These are phyloP conservation scores for Penicillium nordicum DNA, from an alignment of 2,329 filamentous ascomycete genomes.

Conservation along the genomic window DNA sequence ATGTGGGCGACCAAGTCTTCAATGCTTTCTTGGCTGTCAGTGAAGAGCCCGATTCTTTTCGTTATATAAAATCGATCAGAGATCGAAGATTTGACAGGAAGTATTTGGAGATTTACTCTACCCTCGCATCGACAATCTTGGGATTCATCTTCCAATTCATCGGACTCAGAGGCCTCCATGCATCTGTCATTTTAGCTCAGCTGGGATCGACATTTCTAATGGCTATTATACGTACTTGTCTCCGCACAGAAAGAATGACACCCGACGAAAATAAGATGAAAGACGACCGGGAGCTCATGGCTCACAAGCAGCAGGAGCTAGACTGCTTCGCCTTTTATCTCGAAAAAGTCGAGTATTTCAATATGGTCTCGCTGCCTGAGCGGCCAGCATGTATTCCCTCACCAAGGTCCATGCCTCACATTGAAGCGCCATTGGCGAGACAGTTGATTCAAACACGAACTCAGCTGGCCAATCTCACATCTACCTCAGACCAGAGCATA, in stretches of 20 bases:
- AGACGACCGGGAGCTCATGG: constrained; percentile 19
- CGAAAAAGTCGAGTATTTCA: constrained; percentile 23
- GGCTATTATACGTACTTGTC: constrained; percentile 34
- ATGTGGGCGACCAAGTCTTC: constrained; percentile 40
- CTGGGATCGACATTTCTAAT: constrained; percentile 37
- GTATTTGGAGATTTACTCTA: constrained; percentile 19
- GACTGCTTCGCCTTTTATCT: constrained; percentile 34
- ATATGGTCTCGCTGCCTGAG: constrained; percentile 9
- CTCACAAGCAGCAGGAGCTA: constrained; percentile 31
- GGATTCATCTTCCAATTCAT: constrained; percentile 42
- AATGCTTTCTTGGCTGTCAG: constrained; percentile 34
- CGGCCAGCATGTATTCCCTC: constrained; percentile 9
- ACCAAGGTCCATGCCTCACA: rapidly evolving
- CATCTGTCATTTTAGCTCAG: constrained; percentile 36
- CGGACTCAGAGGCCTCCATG: constrained; percentile 37
- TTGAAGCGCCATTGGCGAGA: not conserved
- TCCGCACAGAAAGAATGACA: constrained; percentile 33
- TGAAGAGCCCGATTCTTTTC: constrained; percentile 18
- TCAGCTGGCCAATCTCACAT: constrained; percentile 25
- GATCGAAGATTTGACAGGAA: constrained; percentile 11
- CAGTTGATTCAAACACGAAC: constrained; percentile 23
- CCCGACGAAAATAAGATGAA: constrained; percentile 28
- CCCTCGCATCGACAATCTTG: constrained; percentile 26
- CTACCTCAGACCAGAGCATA: not conserved
- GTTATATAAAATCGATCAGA: constrained; percentile 31